Percentiles rank a stretch among this genome's conserved stretches.
These are phyloP conservation scores for Hysterium pulicare DNA, from an alignment of 2,329 filamentous ascomycete species.

Conservation along the genomic window DNA sequence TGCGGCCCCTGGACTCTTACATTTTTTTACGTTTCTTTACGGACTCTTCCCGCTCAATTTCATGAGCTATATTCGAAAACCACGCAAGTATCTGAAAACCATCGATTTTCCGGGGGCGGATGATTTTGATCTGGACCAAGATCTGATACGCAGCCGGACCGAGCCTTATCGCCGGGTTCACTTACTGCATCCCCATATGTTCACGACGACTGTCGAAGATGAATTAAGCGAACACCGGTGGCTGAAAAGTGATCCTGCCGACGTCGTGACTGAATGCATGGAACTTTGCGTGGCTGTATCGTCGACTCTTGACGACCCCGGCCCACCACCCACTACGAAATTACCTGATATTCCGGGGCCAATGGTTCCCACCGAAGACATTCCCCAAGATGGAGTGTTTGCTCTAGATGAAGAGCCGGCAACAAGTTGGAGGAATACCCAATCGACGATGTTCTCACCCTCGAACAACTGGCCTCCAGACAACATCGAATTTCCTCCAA, in stretches of 20 bases:
- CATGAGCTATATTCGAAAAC: constrained; percentile 80
- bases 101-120: constrained; percentile 67
- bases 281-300: constrained; percentile 55
- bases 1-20: constrained; percentile 63
- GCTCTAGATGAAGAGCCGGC: constrained; percentile 28
- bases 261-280: constrained; percentile 77
- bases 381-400: constrained; percentile 25
- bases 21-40: constrained; percentile 79
- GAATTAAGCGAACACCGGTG: constrained; percentile 76
- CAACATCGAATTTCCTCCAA: constrained; percentile 12
- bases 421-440: constrained; percentile 53
- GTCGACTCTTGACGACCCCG: constrained; percentile 43
- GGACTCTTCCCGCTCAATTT: constrained; percentile 83
- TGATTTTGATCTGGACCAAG: constrained; percentile 73
- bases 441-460: constrained; percentile 47
- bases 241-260: constrained; percentile 75
- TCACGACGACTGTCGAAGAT: constrained; percentile 72
- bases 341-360: constrained; percentile 43
- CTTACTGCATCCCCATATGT: constrained; percentile 80
- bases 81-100: constrained; percentile 72
- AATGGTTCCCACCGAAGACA: not conserved
- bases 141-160: constrained; percentile 71
- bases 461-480: constrained; percentile 21
- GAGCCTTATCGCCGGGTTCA: constrained; percentile 72
- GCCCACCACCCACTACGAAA: constrained; percentile 45